Conservation (phyloP, 805 yeast genomes). For the Wickerhamiella hasegawae region DNA sequence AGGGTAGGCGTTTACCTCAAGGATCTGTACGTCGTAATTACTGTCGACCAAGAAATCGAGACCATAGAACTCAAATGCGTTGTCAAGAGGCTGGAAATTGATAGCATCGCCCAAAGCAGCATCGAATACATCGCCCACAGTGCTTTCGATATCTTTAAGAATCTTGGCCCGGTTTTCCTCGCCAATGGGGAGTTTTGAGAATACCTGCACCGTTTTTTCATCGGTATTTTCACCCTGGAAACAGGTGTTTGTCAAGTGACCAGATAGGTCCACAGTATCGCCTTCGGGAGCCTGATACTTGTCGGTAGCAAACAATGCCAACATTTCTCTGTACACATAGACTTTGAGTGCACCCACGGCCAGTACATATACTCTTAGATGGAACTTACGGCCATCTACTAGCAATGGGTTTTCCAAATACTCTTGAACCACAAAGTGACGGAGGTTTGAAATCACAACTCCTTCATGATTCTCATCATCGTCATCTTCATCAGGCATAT, state of each 20-base stretch:
- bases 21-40: conserved; percentile 33
- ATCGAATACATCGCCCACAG: conserved; percentile 64
- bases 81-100: conserved; percentile 66
- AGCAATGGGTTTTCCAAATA: conserved; percentile 58
- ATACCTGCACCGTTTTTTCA: conserved; percentile 39
- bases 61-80: conserved; percentile 80
- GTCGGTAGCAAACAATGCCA: conserved; percentile 62
- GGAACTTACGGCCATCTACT: conserved; percentile 64
- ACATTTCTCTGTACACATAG: conserved; percentile 62
- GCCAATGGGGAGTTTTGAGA: conserved; percentile 37
- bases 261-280: conserved; percentile 33
- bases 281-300: conserved; percentile 26
- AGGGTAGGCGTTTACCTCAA: conserved; percentile 89
- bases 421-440: conserved; percentile 84
- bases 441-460: conserved; percentile 66
- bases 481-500: conserved; percentile 23
- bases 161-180: conserved; percentile 27
- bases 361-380: conserved; percentile 70
- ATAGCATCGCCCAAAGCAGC: conserved; percentile 68
- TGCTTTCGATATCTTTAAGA: conserved; percentile 37
- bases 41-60: conserved; percentile 69
- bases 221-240: conserved; percentile 28
- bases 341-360: conserved; percentile 62
- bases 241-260: conserved; percentile 91
- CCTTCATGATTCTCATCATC: conserved; percentile 33